Evolutionary conservation across 306 rosid species (phyloP).

Genomic region (Ziziphus jujuba): DNA sequence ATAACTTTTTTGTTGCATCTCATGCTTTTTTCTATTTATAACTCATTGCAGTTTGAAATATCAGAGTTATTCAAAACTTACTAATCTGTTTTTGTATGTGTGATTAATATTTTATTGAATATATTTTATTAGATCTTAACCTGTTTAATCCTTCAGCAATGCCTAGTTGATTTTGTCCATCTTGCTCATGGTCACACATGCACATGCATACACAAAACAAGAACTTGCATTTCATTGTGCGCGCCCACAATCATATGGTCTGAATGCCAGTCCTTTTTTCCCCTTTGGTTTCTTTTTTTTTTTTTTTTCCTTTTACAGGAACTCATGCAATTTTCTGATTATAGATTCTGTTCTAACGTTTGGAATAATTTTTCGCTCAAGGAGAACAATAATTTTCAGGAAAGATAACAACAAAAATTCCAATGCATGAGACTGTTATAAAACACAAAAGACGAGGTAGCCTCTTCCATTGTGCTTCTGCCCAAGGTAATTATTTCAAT

Average conservation of each 20-base stretch:
- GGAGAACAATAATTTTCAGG: conserved; percentile 16
- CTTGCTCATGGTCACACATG: neutral
- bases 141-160: neutral
- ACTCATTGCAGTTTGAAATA: no score
- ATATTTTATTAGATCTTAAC: neutral
- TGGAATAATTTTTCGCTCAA: conserved; percentile 32
- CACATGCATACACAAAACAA: neutral
- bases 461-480: conserved; percentile 37
- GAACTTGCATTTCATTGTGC: neutral
- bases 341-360: conserved; percentile 5
- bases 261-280: neutral
- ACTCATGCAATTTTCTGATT: neutral
- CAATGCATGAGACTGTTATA: conserved; percentile 10
- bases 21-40: neutral
- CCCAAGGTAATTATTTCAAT: conserved; percentile 44
- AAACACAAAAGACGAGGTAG: conserved; percentile 21
- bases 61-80: no score
- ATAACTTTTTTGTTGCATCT: neutral
- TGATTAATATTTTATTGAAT: neutral
- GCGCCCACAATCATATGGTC: neutral
- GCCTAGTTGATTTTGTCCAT: neutral
- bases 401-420: conserved; percentile 16
- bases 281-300: no score
- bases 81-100: neutral
- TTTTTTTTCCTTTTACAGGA: neutral